These are phyloP conservation scores for Paraglomus brasilianum DNA, from an alignment of 192 early-diverging fungal genomes.

Conservation along the genomic window DNA sequence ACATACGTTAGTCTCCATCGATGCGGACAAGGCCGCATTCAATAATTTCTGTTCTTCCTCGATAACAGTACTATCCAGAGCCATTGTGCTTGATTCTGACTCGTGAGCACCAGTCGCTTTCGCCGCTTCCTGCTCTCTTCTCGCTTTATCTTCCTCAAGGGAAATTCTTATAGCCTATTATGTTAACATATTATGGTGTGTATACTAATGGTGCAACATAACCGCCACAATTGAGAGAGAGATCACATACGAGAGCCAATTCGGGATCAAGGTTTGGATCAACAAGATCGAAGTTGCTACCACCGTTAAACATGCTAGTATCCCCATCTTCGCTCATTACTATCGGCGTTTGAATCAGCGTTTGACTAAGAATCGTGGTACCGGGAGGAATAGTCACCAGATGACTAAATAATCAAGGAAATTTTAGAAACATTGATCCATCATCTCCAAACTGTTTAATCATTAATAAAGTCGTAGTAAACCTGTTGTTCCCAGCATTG, in stretches of 20 bases:
- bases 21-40: constrained; percentile 63
- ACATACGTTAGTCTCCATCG: constrained; percentile 34
- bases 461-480: constrained; percentile 2
- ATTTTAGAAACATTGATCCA: background rate
- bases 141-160: constrained; percentile 91
- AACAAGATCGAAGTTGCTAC: constrained; percentile 89
- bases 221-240: background rate
- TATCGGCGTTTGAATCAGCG: constrained; percentile 84
- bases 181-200: background rate
- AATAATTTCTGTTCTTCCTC: constrained; percentile 26
- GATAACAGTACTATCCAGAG: constrained; percentile 35
- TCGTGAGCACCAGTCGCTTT: constrained; percentile 38
- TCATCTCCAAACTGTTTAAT: background rate
- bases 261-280: constrained; percentile 95
- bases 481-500: constrained; percentile 92
- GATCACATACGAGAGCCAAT: constrained; percentile 67
- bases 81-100: constrained; percentile 35
- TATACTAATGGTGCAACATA: background rate
- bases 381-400: constrained; percentile 92
- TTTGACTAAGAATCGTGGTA: constrained; percentile 87
- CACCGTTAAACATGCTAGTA: constrained; percentile 64
- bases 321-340: constrained; percentile 80
- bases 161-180: constrained; percentile 87
- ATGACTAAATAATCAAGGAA: constrained; percentile 53
- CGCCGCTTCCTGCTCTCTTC: constrained; percentile 70